Conservation (phyloP, 2,329 filamentous ascomycete genomes). For the Claviceps monticola region DNA sequence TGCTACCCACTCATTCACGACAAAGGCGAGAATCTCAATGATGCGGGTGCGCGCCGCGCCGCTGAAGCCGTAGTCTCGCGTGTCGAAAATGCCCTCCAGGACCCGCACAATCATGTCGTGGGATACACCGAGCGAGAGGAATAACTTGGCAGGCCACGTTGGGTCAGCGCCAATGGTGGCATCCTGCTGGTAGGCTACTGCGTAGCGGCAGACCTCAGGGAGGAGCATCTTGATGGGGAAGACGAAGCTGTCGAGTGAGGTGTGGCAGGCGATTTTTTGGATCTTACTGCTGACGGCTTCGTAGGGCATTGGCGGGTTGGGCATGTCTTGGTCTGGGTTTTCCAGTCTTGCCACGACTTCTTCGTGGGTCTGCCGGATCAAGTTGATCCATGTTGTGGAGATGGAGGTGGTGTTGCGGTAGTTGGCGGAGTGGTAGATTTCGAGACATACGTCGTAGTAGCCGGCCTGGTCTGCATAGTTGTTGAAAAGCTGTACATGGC, state of each 20-base stretch:
- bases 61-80: constrained; percentile 45
- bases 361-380: constrained; percentile 60
- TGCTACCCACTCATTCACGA: constrained; percentile 34
- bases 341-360: constrained; percentile 32
- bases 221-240: constrained; percentile 50
- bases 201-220: constrained; percentile 49
- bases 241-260: constrained; percentile 50
- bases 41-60: constrained; percentile 34
- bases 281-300: constrained; percentile 54
- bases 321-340: constrained; percentile 26
- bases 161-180: constrained; percentile 41
- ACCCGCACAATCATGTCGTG: constrained; percentile 42
- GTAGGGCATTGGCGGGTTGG: constrained; percentile 43
- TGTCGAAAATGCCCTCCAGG: constrained; percentile 42
- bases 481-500: constrained; percentile 61
- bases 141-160: constrained; percentile 42
- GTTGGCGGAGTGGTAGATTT: constrained; percentile 86
- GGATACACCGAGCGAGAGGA: constrained; percentile 40
- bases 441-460: constrained; percentile 86
- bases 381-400: constrained; percentile 66
- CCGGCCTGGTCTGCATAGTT: constrained; percentile 77
- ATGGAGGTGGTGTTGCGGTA: constrained; percentile 82
- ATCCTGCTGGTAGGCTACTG: constrained; percentile 44
- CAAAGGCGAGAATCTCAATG: constrained; percentile 39
- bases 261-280: constrained; percentile 50